phyloP scores from a whole-genome alignment of 2,329 filamentous ascomycete genomes.

The Trematosphaeria pertusa region DNA sequence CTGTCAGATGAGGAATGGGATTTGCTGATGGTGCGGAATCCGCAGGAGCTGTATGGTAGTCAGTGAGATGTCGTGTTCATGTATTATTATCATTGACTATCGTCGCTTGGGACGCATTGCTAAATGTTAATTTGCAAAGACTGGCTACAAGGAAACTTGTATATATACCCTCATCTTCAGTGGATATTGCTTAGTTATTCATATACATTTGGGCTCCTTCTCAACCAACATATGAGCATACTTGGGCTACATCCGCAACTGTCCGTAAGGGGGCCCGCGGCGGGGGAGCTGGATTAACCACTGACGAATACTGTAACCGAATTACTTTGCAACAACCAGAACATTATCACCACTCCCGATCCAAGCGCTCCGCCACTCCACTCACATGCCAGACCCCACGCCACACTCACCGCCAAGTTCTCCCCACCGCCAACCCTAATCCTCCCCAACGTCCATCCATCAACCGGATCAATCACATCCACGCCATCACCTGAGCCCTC shows the following conservation, averaged over 20 bases:
- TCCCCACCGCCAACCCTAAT: conserved; percentile 19
- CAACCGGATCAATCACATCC: conserved; percentile 18
- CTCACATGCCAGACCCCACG: conserved; percentile 18
- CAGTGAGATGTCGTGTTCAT: neutral
- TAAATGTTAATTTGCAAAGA: no score
- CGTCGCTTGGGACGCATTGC: no score
- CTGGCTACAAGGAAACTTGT: no score
- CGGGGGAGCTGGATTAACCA: no score
- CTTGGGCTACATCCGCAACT: no score
- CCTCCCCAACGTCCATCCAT: conserved; percentile 16
- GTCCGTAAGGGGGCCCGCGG: no score
- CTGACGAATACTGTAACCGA: neutral
- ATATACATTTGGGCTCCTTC: no score
- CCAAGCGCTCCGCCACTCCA: conserved; percentile 9
- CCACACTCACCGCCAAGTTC: conserved; percentile 16
- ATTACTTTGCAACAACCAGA: neutral
- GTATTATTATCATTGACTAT: no score
- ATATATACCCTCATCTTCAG: no score
- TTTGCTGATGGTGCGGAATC: conserved; percentile 14
- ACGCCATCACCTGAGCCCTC: conserved; percentile 20
- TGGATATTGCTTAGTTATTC: no score
- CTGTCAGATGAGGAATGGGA: conserved; percentile 22
- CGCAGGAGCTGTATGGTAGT: conserved; percentile 5
- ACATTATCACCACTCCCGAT: neutral
- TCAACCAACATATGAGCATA: no score